Conservation (phyloP, 2,329 filamentous ascomycete species). For the Chaetomium olivaceum region DNA sequence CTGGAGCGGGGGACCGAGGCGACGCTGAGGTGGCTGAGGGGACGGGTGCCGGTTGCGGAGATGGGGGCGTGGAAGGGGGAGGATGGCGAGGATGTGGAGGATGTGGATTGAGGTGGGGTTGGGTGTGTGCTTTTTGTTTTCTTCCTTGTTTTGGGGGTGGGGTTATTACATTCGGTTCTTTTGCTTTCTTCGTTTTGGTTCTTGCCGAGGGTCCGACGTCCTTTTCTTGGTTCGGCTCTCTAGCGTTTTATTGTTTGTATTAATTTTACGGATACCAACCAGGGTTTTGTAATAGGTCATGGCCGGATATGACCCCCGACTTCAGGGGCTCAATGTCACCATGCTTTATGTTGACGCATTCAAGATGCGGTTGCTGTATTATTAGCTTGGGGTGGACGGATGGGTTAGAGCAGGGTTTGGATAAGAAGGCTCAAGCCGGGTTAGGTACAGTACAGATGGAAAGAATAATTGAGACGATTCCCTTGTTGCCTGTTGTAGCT, state of each 20-base stretch:
- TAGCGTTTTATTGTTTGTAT: background rate
- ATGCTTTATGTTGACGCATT: background rate
- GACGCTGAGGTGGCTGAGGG: slow-evolving; percentile 76
- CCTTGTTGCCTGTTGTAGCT: background rate
- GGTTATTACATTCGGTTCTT: too few relatives aligned
- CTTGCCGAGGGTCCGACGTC: background rate
- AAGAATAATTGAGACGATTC: background rate
- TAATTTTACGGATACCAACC: slow-evolving; percentile 4
- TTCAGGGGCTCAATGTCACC: background rate
- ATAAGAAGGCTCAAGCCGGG: background rate
- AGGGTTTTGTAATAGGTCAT: slow-evolving; percentile 1
- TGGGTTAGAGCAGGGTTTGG: background rate
- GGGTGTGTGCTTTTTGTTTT: background rate
- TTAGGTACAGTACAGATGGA: background rate
- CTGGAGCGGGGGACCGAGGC: slow-evolving; percentile 86
- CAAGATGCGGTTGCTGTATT: slow-evolving; percentile 1
- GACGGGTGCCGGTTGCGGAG: slow-evolving; percentile 67
- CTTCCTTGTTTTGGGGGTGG: background rate
- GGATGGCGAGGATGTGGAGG: slow-evolving; percentile 42
- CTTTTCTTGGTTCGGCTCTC: background rate
- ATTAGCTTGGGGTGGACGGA: background rate
- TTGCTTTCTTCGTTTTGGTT: background rate
- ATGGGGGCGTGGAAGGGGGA: slow-evolving; percentile 57
- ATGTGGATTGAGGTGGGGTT: slow-evolving; percentile 29
- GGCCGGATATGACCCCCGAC: background rate